phyloP scores from a whole-genome alignment of 2,329 filamentous ascomycete species.

The Ophiostoma ulmi region DNA sequence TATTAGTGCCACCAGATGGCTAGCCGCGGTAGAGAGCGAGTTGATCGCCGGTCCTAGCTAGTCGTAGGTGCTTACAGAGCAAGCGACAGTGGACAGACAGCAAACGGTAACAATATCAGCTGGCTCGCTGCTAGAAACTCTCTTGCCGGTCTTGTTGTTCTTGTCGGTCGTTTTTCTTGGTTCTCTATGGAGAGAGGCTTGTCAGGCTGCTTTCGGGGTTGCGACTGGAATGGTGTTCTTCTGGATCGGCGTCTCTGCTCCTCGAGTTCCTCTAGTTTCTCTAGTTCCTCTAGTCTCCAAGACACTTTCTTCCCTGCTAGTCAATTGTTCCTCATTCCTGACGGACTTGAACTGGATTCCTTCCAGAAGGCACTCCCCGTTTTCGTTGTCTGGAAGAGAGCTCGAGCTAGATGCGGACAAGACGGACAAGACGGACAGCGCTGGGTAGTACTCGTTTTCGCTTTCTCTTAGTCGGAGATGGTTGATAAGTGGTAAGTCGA shows the following conservation, averaged over 20 bases:
- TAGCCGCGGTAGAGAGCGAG: background rate
- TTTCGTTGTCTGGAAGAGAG: background rate
- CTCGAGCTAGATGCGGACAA: background rate
- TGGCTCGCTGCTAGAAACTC: background rate
- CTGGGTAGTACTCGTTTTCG: background rate
- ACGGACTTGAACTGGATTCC: background rate
- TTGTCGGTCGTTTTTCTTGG: background rate
- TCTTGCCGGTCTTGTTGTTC: background rate
- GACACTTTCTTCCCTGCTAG: background rate
- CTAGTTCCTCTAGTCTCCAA: background rate
- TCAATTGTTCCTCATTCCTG: background rate
- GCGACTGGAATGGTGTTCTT: slow-evolving; percentile 8
- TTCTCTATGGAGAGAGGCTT: background rate
- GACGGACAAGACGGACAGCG: background rate
- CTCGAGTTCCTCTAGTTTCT: background rate
- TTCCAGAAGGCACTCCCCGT: background rate
- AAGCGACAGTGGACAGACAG: no score
- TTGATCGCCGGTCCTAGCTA: background rate
- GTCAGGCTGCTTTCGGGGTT: background rate
- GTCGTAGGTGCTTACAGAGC: background rate
- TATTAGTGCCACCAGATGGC: background rate
- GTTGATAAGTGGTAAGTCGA: background rate
- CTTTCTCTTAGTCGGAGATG: background rate
- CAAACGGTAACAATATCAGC: no score
- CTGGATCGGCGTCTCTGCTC: background rate